Percentiles rank a stretch among this genome's conserved stretches.
phyloP scores from a whole-genome alignment of 495 filamentous ascomycete species.

The Cercophora scortea region DNA sequence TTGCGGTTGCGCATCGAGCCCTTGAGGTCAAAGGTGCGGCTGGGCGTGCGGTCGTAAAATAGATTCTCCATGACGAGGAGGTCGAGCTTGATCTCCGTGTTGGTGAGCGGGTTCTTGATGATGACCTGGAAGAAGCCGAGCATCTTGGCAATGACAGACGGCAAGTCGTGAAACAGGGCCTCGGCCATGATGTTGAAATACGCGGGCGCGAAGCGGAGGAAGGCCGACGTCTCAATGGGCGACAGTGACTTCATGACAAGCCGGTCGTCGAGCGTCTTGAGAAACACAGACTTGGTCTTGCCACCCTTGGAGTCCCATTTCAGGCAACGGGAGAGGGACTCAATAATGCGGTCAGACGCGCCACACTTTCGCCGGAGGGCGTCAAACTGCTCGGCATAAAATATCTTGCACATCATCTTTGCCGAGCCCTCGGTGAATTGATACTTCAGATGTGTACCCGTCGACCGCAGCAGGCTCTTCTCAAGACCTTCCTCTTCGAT shows the following conservation, averaged over 20 bases:
- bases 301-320: conserved; percentile 99
- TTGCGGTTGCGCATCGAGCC: conserved; percentile 97
- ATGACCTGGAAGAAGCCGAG: conserved; percentile 95
- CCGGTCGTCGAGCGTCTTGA: conserved; percentile 92
- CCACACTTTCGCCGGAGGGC: conserved; percentile 88
- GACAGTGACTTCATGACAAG: conserved; percentile 76
- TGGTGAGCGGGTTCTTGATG: conserved; percentile 90
- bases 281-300: conserved; percentile 96
- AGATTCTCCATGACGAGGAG: conserved; percentile 97
- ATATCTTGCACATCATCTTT: conserved; percentile 94
- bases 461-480: conserved; percentile 66
- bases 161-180: conserved; percentile 90
- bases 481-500: conserved; percentile 55
- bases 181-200: conserved; percentile 98
- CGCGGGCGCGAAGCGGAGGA: conserved; percentile 87
- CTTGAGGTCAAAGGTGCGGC: conserved; percentile 94
- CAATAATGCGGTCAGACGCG: conserved; percentile 85
- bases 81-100: conserved; percentile 90
- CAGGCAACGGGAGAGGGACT: conserved; percentile 86
- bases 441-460: conserved; percentile 88
- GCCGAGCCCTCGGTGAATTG: conserved; percentile 87
- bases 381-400: conserved; percentile 97
- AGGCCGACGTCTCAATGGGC: conserved; percentile 84
- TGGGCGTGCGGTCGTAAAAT: conserved; percentile 90
- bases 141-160: conserved; percentile 98